Conservation (phyloP, 2,329 filamentous ascomycete species). For the Macrophomina phaseolina region DNA sequence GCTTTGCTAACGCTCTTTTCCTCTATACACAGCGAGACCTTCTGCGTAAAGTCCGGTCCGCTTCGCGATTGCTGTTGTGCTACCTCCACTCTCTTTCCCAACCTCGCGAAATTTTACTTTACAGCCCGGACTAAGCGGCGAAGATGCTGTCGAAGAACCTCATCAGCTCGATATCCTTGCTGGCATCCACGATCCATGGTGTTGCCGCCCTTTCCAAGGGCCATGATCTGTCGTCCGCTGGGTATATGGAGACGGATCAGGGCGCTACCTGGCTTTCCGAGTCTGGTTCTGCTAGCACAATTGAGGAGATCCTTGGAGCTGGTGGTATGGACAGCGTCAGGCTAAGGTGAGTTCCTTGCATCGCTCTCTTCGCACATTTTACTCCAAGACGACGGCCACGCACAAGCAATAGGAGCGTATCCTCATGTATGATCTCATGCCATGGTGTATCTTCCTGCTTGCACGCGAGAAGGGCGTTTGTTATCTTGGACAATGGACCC, state of each 20-base stretch:
- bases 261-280: slow-evolving; percentile 16
- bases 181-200: slow-evolving; percentile 12
- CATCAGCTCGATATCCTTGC: slow-evolving; percentile 9
- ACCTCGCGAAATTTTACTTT: neutral
- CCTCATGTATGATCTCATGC: too few relatives aligned
- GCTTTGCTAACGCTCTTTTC: neutral
- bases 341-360: slow-evolving; percentile 15
- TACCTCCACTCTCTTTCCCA: neutral
- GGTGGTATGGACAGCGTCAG: slow-evolving; percentile 28
- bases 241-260: slow-evolving; percentile 23
- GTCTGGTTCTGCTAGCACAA: slow-evolving; percentile 6
- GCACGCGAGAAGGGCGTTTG: too few relatives aligned
- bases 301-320: slow-evolving; percentile 20
- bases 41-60: neutral
- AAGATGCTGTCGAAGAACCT: slow-evolving; percentile 14
- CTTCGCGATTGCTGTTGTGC: neutral
- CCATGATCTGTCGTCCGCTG: slow-evolving; percentile 26
- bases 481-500: too few relatives aligned
- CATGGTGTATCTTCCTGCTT: too few relatives aligned
- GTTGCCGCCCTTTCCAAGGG: slow-evolving; percentile 21
- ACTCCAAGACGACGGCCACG: too few relatives aligned
- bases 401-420: too few relatives aligned
- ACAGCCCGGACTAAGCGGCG: neutral
- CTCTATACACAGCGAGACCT: neutral
- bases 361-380: neutral